Conservation (phyloP, 2,329 filamentous ascomycete genomes). For the Colletotrichum horii region DNA sequence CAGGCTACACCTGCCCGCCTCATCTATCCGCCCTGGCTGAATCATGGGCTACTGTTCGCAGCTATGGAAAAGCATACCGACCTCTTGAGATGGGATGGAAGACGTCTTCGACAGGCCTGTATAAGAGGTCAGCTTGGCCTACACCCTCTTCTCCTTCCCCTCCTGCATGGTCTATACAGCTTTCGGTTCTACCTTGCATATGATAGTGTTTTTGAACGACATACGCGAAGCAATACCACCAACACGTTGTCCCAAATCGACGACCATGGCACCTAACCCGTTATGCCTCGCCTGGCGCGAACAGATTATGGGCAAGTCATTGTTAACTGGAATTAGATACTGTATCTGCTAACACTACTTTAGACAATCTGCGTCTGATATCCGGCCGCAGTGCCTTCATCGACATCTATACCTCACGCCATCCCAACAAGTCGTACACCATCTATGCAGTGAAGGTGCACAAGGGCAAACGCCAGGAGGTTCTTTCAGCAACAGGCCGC, state of each 20-base stretch:
- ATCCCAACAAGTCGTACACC: conserved; percentile 13
- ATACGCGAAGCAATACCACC: background rate
- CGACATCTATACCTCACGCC: conserved; percentile 12
- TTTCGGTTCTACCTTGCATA: background rate
- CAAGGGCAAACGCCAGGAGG: conserved; percentile 72
- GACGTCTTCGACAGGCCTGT: background rate
- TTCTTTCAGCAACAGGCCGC: conserved; percentile 35
- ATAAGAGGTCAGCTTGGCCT: conserved; percentile 1
- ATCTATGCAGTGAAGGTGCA: conserved; percentile 81
- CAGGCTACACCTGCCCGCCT: background rate
- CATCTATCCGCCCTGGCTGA: background rate
- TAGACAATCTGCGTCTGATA: conserved; percentile 12
- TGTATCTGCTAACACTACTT: background rate
- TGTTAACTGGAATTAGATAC: background rate
- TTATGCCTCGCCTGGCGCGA: conserved; percentile 13
- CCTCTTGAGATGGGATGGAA: background rate
- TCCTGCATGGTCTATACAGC: background rate
- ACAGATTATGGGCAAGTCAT: conserved; percentile 7
- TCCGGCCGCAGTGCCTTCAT: conserved; percentile 12
- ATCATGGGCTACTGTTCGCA: background rate
- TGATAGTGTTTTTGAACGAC: background rate
- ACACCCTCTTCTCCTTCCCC: background rate
- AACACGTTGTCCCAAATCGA: background rate
- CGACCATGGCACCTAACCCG: conserved; percentile 9
- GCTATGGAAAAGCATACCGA: background rate